A percentile compares a stretch with the other conserved stretches of the same genome.
Conservation (phyloP, 164 flowering plant genomes). For the Houttuynia cordata region DNA sequence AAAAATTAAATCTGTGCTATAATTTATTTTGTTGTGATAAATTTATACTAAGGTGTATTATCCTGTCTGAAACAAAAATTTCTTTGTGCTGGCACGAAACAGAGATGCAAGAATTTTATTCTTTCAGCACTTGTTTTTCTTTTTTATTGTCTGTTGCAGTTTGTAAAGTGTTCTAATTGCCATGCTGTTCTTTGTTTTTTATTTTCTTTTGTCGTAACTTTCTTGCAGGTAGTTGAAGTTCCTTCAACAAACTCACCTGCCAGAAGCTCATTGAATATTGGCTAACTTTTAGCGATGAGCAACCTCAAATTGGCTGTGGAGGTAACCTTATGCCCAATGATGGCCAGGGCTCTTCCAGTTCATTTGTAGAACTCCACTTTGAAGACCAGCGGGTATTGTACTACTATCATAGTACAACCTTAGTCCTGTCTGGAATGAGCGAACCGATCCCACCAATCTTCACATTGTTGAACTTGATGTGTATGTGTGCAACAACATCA, state of each 20-base stretch:
- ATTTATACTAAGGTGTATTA: too few relatives aligned
- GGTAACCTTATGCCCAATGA: constrained; percentile 78
- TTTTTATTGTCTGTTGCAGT: too few relatives aligned
- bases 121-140: background rate
- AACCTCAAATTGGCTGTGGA: constrained; percentile 78
- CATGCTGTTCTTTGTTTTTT: too few relatives aligned
- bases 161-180: background rate
- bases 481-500: constrained; percentile 33
- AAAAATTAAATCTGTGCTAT: too few relatives aligned
- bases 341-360: constrained; percentile 63
- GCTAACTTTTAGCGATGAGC: constrained; percentile 20
- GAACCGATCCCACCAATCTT: constrained; percentile 55
- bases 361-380: constrained; percentile 67
- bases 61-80: too few relatives aligned
- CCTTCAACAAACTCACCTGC: background rate
- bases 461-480: constrained; percentile 51
- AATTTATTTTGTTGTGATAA: too few relatives aligned
- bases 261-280: background rate
- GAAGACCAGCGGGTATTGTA: constrained; percentile 67
- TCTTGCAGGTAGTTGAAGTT: background rate
- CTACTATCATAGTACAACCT: constrained; percentile 74
- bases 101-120: too few relatives aligned
- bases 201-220: background rate
- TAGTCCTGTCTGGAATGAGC: constrained; percentile 88
- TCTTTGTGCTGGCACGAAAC: too few relatives aligned